Percentiles rank a stretch among this genome's conserved stretches.
Evolutionary conservation across 352 stramenopile genomes (phyloP).

Genomic region (Phytophthora cryptogea): DNA sequence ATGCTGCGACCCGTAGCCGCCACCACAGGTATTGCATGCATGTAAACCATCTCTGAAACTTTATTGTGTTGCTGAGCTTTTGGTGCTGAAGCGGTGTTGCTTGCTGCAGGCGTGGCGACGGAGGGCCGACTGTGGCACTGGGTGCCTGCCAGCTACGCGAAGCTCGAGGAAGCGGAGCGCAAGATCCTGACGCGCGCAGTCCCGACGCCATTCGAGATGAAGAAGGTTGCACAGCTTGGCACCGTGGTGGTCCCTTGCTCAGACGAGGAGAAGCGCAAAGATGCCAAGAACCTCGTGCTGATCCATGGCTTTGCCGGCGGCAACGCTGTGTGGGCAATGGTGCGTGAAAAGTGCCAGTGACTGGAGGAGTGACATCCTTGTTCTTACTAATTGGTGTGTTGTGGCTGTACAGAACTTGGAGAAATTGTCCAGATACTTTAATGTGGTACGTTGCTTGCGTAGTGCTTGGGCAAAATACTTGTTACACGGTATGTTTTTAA

Average conservation of each 20-base stretch:
- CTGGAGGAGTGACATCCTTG: not conserved
- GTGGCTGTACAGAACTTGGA: constrained; percentile 59
- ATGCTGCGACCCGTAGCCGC: constrained; percentile 37
- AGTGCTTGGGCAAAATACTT: not conserved
- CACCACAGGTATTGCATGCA: constrained; percentile 31
- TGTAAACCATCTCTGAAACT: too few species aligned
- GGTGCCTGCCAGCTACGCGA: constrained; percentile 71
- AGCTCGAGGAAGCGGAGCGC: constrained; percentile 65
- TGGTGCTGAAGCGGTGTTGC: constrained; percentile 46
- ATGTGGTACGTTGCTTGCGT: constrained; percentile 58
- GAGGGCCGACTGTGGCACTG: constrained; percentile 70
- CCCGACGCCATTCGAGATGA: constrained; percentile 68
- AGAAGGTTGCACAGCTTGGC: constrained; percentile 75
- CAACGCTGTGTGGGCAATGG: constrained; percentile 84
- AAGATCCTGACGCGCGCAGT: constrained; percentile 60
- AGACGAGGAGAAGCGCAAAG: constrained; percentile 51
- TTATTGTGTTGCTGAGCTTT: constrained; percentile 8
- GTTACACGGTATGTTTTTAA: not conserved
- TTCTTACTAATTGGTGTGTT: not conserved
- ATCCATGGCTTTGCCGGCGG: constrained; percentile 82
- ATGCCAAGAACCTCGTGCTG: constrained; percentile 74
- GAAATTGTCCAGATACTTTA: constrained; percentile 76
- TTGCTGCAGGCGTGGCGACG: constrained; percentile 61
- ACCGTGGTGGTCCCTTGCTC: constrained; percentile 83
- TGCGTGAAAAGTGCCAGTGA: constrained; percentile 14